Evolutionary conservation across 2,329 filamentous ascomycete genomes (phyloP), one percentile per base, ranked within the genome.

Genomic region (Arthrinium phaeospermum): DNA sequence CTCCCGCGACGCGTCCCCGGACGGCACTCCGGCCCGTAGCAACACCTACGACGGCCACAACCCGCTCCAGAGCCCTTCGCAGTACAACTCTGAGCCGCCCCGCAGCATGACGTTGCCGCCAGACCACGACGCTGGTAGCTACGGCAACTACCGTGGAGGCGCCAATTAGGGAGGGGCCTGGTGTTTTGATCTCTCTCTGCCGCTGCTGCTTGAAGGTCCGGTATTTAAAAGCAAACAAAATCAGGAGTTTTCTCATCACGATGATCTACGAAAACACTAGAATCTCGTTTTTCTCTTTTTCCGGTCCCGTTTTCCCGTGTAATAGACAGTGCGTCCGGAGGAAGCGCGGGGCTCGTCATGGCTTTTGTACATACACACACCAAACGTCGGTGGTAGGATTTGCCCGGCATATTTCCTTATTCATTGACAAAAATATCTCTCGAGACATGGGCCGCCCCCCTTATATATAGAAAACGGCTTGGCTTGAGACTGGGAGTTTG

Each of bases 91-190:
- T 46, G 73, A 46, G 78, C 78, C 13, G 72, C 76, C 78, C 67
- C 78, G 78, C 37, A 79, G 75, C 71, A 80, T 78, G 70, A 78
- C 80, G 19, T 75, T 72, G 16, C 80, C 78, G 22, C 34, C 78
- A 79, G n/a, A 75, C 73, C 30, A 30, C 53, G 53, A 24, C 10
- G 4, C 53, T 37, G 53, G 53, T 14, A 24, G 64, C 5, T 44
- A 44, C 57, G n/a, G 12, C 13, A n/a, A 41, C 64, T n/a, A 46
- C 41, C 45, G 37, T 7, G 37, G 19, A 64, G 30, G 30, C 30
- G 14, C 53, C 27, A 30, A 30, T 10, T 41, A 10, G 8, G 37
- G 7, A 41, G 8, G 10, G 53, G 72, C 13, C n/a, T n/a, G 3
- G 19, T 41, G 53, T 61, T 30, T 19, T 64, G 57, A 37, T 41